Evolutionary conservation across 108 stramenopile species (phyloP).

Genomic region (Epipyxis sp.): DNA sequence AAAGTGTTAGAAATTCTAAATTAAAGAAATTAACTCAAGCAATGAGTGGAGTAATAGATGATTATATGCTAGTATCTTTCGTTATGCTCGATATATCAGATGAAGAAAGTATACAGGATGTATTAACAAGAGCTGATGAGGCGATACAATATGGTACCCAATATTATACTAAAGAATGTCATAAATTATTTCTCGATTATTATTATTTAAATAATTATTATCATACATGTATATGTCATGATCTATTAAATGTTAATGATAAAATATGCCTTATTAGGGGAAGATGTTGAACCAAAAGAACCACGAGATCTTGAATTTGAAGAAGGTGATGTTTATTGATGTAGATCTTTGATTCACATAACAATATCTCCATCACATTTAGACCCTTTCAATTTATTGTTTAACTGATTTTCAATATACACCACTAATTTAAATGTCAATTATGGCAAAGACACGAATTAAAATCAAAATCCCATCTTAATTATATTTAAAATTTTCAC

Average conservation of each 20-base stretch:
- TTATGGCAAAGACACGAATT: too few relatives aligned
- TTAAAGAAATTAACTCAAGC: slow-evolving; percentile 24
- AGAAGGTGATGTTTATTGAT: background rate
- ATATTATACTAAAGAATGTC: too few relatives aligned
- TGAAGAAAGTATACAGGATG: slow-evolving; percentile 79
- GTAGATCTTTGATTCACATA: too few relatives aligned
- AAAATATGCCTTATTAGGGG: background rate
- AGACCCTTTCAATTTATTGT: too few relatives aligned
- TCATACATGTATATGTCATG: background rate
- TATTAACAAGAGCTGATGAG: slow-evolving; percentile 80
- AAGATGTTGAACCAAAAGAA: background rate
- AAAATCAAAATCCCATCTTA: too few relatives aligned
- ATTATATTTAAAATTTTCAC: too few relatives aligned
- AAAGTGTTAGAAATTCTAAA: slow-evolving; percentile 28
- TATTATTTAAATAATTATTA: too few relatives aligned
- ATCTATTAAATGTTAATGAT: background rate
- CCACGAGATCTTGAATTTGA: background rate
- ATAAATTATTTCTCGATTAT: too few relatives aligned
- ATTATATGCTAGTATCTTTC: slow-evolving; percentile 91
- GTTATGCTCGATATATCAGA: slow-evolving; percentile 82
- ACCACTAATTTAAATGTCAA: too few relatives aligned
- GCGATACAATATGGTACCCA: slow-evolving; percentile 86
- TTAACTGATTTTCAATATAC: too few relatives aligned
- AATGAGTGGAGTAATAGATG: slow-evolving; percentile 69
- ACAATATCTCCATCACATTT: too few relatives aligned